Evolutionary conservation across 129 eudicot genomes (phyloP), one percentile per base, ranked within the genome.

Genomic region (Saposhnikovia divaricata): DNA sequence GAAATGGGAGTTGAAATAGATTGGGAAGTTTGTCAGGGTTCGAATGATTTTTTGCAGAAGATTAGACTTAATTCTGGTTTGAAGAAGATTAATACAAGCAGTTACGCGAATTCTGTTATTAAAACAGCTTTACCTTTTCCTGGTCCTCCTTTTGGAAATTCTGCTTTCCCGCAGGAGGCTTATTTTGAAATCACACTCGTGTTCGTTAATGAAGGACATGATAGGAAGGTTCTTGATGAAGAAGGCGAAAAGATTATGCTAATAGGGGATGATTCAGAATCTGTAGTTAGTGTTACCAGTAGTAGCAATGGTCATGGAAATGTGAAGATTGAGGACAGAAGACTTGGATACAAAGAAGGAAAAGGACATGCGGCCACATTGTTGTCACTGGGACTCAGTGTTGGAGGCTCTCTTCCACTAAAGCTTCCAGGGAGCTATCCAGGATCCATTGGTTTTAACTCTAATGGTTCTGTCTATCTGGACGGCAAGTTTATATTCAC

Each of bases 101-200:
- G 55, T 21, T 44, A 80, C 68, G 72, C 81, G 9, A 40, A 37
- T 3, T 87, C 97, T 6, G 88, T 87, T 6, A 71, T 96, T 19
- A 87, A 86, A 79, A 85, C 96, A 6, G 93, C 86, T 59, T 74
- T 96, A 73, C 99, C 99, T 18, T 80, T 96, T 47, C 99, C 99
- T 0, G 99, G 99, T 2, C 99, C 99, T 15, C 82, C 83, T 63
- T 81, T 92, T 70, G 93, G 85, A 69, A 85, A 81, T 71, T 84
- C 88, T 1, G 82, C 90, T 55, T 96, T 96, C 57, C 99, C 99
- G 1, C 98, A 92, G 77, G 99, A 95, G 76, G 97, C 99, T 12
- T 95, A 95, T 77, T 92, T 94, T 51, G 98, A 94, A 80, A 84
- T 94, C n/a, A 94, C 85, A 50, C 80, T 94, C 57, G 44, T 90